Percentiles rank a stretch among this genome's conserved stretches.
phyloP scores from a whole-genome alignment of 306 rosid species.

The Arachis hypogaea region DNA sequence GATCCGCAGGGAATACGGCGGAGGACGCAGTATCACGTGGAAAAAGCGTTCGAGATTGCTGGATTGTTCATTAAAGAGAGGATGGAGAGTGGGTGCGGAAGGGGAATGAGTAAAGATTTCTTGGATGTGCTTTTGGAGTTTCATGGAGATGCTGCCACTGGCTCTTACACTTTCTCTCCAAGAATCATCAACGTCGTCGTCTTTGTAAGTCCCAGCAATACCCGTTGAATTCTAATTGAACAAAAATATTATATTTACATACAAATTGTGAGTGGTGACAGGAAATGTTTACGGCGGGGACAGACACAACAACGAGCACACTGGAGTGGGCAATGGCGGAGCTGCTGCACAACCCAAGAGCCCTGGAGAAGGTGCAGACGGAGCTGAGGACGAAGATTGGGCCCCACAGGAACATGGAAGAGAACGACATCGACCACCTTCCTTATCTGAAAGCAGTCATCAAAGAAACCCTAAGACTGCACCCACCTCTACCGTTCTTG shows the following conservation, averaged over 20 bases:
- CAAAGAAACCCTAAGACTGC: slow-evolving; percentile 86
- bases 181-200: slow-evolving; percentile 59
- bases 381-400: slow-evolving; percentile 62
- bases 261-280: background rate
- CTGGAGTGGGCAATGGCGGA: slow-evolving; percentile 93
- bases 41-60: slow-evolving; percentile 70
- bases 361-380: slow-evolving; percentile 58
- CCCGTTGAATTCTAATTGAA: no score
- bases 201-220: slow-evolving; percentile 31
- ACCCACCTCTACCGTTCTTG: slow-evolving; percentile 92
- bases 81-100: slow-evolving; percentile 34
- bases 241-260: no score
- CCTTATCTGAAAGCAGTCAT: slow-evolving; percentile 78
- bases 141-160: slow-evolving; percentile 52
- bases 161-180: slow-evolving; percentile 35
- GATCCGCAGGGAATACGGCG: slow-evolving; percentile 83
- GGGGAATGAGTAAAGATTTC: slow-evolving; percentile 54
- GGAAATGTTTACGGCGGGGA: slow-evolving; percentile 95
- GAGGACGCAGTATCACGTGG: slow-evolving; percentile 70
- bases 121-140: slow-evolving; percentile 73
- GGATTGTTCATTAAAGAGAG: slow-evolving; percentile 70
- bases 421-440: slow-evolving; percentile 64
- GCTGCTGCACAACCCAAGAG: slow-evolving; percentile 70
- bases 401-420: slow-evolving; percentile 52
- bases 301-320: slow-evolving; percentile 87